Conservation (phyloP, 495 filamentous ascomycete species). For the Xylaria curta region DNA sequence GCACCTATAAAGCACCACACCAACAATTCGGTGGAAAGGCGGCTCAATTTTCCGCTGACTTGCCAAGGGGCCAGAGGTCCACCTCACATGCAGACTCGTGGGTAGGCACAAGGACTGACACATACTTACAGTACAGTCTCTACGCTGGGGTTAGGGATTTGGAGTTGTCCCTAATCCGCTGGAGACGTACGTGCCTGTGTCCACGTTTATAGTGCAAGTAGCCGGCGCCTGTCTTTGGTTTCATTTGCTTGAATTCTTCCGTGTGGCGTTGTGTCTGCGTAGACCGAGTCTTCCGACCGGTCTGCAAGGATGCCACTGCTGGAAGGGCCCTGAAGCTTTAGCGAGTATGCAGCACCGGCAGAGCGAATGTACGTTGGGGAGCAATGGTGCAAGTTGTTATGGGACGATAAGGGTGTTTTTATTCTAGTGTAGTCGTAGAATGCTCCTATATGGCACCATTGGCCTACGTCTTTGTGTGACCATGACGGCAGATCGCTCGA, state of each 20-base stretch:
- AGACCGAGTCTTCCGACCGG: slow-evolving; percentile 14
- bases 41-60: slow-evolving; percentile 21
- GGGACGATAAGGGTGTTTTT: slow-evolving; percentile 5
- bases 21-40: slow-evolving; percentile 20
- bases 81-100: background rate
- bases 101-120: background rate
- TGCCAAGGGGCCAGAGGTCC: slow-evolving; percentile 5
- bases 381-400: slow-evolving; percentile 9
- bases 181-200: background rate
- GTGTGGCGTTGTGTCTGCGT: slow-evolving; percentile 8
- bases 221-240: slow-evolving; percentile 9
- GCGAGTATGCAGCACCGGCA: slow-evolving; percentile 25
- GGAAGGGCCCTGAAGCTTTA: slow-evolving; percentile 17
- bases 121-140: background rate
- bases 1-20: background rate
- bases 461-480: slow-evolving; percentile 10
- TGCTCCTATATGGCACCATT: slow-evolving; percentile 3
- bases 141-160: background rate
- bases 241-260: slow-evolving; percentile 24
- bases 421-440: slow-evolving; percentile 1
- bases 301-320: slow-evolving; percentile 20
- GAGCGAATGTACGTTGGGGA: slow-evolving; percentile 4
- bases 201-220: background rate
- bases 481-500: slow-evolving; percentile 12
- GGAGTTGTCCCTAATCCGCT: background rate